Conservation (phyloP, 331 rosid genomes). For the Arachis monticola region DNA sequence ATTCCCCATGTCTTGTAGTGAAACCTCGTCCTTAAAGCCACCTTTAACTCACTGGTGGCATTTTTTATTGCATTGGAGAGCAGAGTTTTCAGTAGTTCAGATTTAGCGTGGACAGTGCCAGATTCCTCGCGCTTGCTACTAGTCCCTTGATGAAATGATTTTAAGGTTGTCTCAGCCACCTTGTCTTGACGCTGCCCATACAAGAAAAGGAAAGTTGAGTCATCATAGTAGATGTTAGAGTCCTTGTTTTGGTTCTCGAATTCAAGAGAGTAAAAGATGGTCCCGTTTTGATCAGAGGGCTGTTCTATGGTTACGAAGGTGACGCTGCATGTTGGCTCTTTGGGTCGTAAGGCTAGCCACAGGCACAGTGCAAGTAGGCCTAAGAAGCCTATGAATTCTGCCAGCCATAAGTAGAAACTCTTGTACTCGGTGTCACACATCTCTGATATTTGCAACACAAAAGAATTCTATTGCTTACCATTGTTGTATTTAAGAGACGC, state of each 20-base stretch:
- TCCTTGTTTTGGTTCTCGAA: slow-evolving; percentile 53
- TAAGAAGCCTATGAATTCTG: slow-evolving; percentile 37
- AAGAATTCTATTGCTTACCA: too few relatives aligned
- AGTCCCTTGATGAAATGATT: slow-evolving; percentile 43
- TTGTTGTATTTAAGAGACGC: too few relatives aligned
- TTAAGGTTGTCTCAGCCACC: slow-evolving; percentile 41
- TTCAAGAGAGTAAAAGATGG: slow-evolving; percentile 43
- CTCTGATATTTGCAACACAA: background rate
- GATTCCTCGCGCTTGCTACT: slow-evolving; percentile 17
- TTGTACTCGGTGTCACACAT: slow-evolving; percentile 33
- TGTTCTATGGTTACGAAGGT: slow-evolving; percentile 37
- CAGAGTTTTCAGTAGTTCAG: slow-evolving; percentile 29
- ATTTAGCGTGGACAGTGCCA: slow-evolving; percentile 3
- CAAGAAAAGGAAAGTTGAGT: slow-evolving; percentile 39
- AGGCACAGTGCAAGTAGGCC: slow-evolving; percentile 45
- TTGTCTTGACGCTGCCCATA: slow-evolving; percentile 42
- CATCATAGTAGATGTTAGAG: slow-evolving; percentile 44
- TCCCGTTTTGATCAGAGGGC: slow-evolving; percentile 37
- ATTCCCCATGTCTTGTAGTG: slow-evolving; percentile 58
- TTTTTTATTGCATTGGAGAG: slow-evolving; percentile 43
- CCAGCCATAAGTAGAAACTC: slow-evolving; percentile 32
- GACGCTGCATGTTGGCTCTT: slow-evolving; percentile 42
- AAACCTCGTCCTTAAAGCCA: slow-evolving; percentile 40
- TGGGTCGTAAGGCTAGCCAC: slow-evolving; percentile 52
- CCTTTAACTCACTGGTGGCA: slow-evolving; percentile 54